These are phyloP conservation scores for Glarea lozoyensis DNA, from an alignment of 495 filamentous ascomycete genomes.

Conservation along the genomic window DNA sequence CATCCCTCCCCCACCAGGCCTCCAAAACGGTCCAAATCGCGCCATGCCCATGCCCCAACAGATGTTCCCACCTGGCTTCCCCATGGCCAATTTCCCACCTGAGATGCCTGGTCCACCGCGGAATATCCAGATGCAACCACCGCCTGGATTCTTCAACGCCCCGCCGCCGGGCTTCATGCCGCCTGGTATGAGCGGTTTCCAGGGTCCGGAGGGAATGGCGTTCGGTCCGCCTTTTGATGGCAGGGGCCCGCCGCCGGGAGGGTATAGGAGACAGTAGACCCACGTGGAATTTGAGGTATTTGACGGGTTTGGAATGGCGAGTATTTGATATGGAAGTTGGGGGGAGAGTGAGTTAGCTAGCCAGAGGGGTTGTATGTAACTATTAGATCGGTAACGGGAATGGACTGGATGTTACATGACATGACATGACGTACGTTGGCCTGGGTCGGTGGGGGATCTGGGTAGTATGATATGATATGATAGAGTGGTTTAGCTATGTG, in stretches of 20 bases:
- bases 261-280: conserved; percentile 15
- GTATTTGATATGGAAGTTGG: not conserved
- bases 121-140: conserved; percentile 19
- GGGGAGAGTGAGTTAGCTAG: no score
- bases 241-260: conserved; percentile 29
- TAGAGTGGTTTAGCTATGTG: no score
- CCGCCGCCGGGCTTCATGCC: conserved; percentile 22
- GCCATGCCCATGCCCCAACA: conserved; percentile 39
- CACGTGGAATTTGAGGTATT: not conserved
- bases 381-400: no score
- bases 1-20: conserved; percentile 35
- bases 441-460: no score
- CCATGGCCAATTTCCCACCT: conserved; percentile 29
- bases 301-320: not conserved
- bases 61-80: conserved; percentile 37
- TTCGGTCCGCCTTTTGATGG: conserved; percentile 39
- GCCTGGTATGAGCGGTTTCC: conserved; percentile 35
- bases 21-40: conserved; percentile 32
- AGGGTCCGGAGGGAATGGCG: conserved; percentile 25
- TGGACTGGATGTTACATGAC: no score
- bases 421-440: no score
- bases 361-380: no score
- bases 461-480: no score
- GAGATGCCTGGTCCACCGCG: conserved; percentile 29
- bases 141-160: conserved; percentile 39